A percentile compares a stretch with the other conserved stretches of the same genome.
These are phyloP conservation scores for Lachnellula hyalina DNA, from an alignment of 2,329 filamentous ascomycete genomes.

Conservation along the genomic window DNA sequence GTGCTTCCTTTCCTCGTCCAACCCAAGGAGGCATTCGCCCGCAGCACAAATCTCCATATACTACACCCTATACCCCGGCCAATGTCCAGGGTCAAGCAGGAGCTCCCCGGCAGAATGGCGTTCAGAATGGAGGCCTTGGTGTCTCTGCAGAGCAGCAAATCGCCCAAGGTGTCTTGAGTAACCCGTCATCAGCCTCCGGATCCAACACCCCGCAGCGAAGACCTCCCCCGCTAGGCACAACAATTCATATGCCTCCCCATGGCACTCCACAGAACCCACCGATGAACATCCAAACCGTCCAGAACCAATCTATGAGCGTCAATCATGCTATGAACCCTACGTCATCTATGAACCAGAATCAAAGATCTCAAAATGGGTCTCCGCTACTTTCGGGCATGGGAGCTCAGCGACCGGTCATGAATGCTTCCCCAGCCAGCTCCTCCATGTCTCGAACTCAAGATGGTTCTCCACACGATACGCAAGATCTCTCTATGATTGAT, in stretches of 20 bases:
- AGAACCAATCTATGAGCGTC: constrained; percentile 24
- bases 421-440: constrained; percentile 23
- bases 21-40: constrained; percentile 24
- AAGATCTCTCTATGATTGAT: constrained; percentile 32
- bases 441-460: constrained; percentile 23
- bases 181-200: constrained; percentile 17
- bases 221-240: constrained; percentile 27
- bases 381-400: constrained; percentile 22
- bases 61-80: constrained; percentile 27
- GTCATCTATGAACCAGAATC: constrained; percentile 19
- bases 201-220: constrained; percentile 29
- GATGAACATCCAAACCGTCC: constrained; percentile 9
- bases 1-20: constrained; percentile 18
- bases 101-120: constrained; percentile 22
- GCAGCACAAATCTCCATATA: constrained; percentile 28
- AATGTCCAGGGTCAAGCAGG: constrained; percentile 17
- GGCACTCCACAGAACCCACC: constrained; percentile 21
- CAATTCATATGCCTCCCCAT: constrained; percentile 29
- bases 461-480: constrained; percentile 19
- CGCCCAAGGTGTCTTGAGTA: constrained; percentile 30
- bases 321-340: constrained; percentile 28
- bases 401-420: constrained; percentile 23
- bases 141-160: constrained; percentile 32
- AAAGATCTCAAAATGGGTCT: constrained; percentile 27
- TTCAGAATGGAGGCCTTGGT: constrained; percentile 12